Evolutionary conservation across 805 yeast genomes (phyloP), one percentile per base, ranked within the genome.

Genomic region (Pichia cephalocereana): DNA sequence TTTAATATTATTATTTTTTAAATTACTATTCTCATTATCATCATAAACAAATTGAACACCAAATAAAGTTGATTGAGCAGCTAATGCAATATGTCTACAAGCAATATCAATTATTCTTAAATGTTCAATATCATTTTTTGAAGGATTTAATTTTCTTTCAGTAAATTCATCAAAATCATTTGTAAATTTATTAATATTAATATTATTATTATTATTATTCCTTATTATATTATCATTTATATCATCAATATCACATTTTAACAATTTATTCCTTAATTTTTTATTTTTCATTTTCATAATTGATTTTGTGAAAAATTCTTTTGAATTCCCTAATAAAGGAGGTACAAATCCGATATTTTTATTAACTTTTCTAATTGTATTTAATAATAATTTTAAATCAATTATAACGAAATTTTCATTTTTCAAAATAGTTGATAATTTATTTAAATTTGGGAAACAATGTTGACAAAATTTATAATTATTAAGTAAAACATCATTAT

Each of bases 81-180:
- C 93, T 40, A 82, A 69, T 1, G 91, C 89, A 58, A 86, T 81
- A 63, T 85, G 90, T 47, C 91, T 79, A 59, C 95, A 86, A 1
- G 95, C 93, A 57, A 81, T 75, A 59, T 80, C 85, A 23, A 83
- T 86, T 42, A 83, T 71, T 51, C 81, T 72, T 56, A 78, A 72
- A 59, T 85, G 90, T 57, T 82, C 88, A 42, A 78, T 70, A 60
- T 82, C 86, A 61, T 79, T 79, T 57, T 79, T 77, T 23, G 80
- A 70, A 30, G 76, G 42, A 28, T 55, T 54, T n/a, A 52, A 19
- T 4, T 57, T 61, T 26, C 46, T 64, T 51, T 45, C 32, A 26
- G 11, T 23, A 23, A 23, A 23, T 4, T 23, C 26, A 23, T 23
- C 6, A 23, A 23, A 23, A 23, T 23, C 26, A 23, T 23, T 23